Conservation (phyloP, 2,329 filamentous ascomycete species). For the Colletotrichum sp. region DNA sequence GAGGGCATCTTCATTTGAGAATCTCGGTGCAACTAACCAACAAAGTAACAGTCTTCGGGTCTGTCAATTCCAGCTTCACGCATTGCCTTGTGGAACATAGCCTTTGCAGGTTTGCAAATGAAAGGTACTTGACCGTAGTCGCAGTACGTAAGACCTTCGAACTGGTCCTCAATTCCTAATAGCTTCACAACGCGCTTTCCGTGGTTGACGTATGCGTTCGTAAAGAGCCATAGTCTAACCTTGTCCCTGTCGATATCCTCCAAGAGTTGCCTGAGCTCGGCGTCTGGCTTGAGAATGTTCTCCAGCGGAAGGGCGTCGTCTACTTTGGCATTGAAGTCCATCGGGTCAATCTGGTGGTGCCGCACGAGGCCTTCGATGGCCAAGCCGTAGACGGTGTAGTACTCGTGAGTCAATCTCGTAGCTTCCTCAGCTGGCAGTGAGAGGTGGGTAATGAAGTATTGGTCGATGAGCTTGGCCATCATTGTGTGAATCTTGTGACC, state of each 20-base stretch:
- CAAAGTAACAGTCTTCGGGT: conserved; percentile 82
- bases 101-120: conserved; percentile 83
- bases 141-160: conserved; percentile 95
- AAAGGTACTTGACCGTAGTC: conserved; percentile 79
- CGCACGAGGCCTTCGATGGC: conserved; percentile 94
- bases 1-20: not conserved
- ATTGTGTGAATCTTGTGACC: conserved; percentile 82
- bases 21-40: conserved; percentile 65
- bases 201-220: conserved; percentile 93
- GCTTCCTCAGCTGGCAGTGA: conserved; percentile 80
- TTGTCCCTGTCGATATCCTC: conserved; percentile 83
- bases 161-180: conserved; percentile 85
- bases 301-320: conserved; percentile 94
- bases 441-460: conserved; percentile 71
- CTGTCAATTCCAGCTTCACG: conserved; percentile 74
- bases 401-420: conserved; percentile 81
- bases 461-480: conserved; percentile 83
- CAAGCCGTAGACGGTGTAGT: conserved; percentile 94
- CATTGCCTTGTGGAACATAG: conserved; percentile 92
- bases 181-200: conserved; percentile 82
- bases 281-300: conserved; percentile 81
- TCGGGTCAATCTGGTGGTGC: conserved; percentile 91
- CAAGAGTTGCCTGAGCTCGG: conserved; percentile 75
- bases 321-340: conserved; percentile 93
- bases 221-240: conserved; percentile 93